phyloP scores from a whole-genome alignment of 345 rosid genomes.

The Jatropha curcas region DNA sequence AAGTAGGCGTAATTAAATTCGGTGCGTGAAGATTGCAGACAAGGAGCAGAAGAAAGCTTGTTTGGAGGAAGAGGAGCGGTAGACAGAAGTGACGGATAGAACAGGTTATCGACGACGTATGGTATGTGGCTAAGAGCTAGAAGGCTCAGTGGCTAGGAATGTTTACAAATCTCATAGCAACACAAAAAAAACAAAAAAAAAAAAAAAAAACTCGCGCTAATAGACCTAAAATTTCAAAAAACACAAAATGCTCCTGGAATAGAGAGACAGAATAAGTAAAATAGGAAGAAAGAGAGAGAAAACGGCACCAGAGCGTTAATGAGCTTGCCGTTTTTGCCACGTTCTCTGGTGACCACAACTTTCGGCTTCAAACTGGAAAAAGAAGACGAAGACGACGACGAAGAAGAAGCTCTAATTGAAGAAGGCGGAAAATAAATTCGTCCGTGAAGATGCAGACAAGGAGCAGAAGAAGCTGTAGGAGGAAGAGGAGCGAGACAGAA shows the following conservation, averaged over 20 bases:
- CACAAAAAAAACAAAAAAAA: background rate
- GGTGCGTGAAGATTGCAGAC: no score
- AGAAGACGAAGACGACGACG: conserved; percentile 23
- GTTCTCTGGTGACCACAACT: conserved; percentile 92
- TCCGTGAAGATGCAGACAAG: conserved; percentile 24
- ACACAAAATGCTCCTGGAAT: background rate
- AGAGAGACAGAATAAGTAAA: background rate
- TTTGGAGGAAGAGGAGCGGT: no score
- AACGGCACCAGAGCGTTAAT: conserved; percentile 63
- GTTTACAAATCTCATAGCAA: no score
- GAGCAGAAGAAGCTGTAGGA: background rate
- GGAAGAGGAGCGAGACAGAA: conserved; percentile 28
- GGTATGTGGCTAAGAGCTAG: no score
- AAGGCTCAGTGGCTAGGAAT: no score
- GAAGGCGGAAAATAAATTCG: conserved; percentile 14
- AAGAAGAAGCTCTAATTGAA: conserved; percentile 23
- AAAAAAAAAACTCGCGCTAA: no score
- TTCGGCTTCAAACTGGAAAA: conserved; percentile 42
- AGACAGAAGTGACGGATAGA: no score
- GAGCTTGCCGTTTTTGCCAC: conserved; percentile 86
- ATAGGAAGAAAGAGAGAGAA: background rate
- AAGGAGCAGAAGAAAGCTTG: no score
- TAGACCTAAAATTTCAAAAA: background rate
- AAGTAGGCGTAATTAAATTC: no score
- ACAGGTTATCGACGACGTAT: no score